Conservation (phyloP, 306 rosid genomes). For the Clitoria ternatea region DNA sequence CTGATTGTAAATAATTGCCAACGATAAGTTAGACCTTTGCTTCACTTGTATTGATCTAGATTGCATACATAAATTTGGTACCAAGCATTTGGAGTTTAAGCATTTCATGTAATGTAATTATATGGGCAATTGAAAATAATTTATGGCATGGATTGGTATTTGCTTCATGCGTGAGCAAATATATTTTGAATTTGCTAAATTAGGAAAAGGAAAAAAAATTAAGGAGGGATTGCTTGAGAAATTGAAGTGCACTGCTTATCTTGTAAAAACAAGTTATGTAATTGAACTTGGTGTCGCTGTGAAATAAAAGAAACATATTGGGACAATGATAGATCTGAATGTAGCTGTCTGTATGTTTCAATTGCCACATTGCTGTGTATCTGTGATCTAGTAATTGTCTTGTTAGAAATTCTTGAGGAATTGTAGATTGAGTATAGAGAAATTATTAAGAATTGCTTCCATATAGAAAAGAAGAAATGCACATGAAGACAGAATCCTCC, state of each 20-base stretch:
- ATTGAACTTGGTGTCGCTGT: neutral
- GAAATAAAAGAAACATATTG: neutral
- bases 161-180: too few species aligned
- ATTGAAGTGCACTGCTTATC: too few species aligned
- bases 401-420: neutral
- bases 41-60: neutral
- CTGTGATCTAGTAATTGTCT: neutral
- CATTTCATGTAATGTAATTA: too few species aligned
- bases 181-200: too few species aligned
- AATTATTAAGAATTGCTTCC: neutral
- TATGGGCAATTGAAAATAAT: too few species aligned
- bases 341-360: neutral
- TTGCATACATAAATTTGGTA: neutral
- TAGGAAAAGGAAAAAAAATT: too few species aligned
- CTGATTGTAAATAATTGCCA: neutral
- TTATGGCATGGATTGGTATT: too few species aligned
- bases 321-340: neutral
- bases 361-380: neutral
- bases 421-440: neutral
- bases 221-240: too few species aligned
- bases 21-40: neutral
- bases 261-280: neutral
- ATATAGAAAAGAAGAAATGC: neutral
- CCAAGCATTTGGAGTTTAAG: neutral
- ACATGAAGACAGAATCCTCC: neutral